phyloP scores from a whole-genome alignment of 371 early-diverging fungal species.

The Apophysomyces sp. region DNA sequence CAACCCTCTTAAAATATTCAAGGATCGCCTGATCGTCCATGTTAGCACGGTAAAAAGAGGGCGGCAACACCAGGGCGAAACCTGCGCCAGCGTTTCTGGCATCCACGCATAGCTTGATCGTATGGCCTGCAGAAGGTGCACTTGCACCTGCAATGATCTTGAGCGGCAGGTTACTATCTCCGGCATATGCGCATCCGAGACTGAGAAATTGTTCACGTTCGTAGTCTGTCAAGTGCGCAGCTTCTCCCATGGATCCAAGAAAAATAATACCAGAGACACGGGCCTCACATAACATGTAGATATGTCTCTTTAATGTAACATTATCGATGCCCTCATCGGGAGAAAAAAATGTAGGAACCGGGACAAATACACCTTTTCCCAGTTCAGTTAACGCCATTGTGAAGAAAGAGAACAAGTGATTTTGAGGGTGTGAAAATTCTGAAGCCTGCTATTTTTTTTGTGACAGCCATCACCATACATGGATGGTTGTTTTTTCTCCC shows the following conservation, averaged over 20 bases:
- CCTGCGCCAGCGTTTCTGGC: slow-evolving; percentile 40
- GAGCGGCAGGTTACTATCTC: slow-evolving; percentile 28
- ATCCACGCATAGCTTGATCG: slow-evolving; percentile 30
- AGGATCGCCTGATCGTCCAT: slow-evolving; percentile 28
- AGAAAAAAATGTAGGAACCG: slow-evolving; percentile 47
- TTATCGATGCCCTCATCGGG: slow-evolving; percentile 46
- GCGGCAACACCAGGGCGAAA: slow-evolving; percentile 39
- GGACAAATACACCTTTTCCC: slow-evolving; percentile 40
- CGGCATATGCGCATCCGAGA: slow-evolving; percentile 23
- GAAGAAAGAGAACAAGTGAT: neutral
- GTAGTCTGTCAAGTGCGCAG: slow-evolving; percentile 36
- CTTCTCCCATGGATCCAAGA: slow-evolving; percentile 49
- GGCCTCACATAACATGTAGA: slow-evolving; percentile 33
- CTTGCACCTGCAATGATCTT: slow-evolving; percentile 42
- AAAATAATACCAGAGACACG: slow-evolving; percentile 48
- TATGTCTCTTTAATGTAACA: slow-evolving; percentile 37
- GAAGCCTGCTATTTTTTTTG: too few relatives aligned
- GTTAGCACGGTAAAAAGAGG: slow-evolving; percentile 37
- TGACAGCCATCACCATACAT: slow-evolving; percentile 2
- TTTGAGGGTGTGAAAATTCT: slow-evolving; percentile 1
- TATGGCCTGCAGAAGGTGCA: slow-evolving; percentile 33
- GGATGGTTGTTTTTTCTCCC: neutral
- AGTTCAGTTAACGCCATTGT: slow-evolving; percentile 20
- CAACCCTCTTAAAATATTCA: slow-evolving; percentile 33
- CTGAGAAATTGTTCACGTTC: slow-evolving; percentile 32